Evolutionary conservation across 2,329 filamentous ascomycete species (phyloP).

Genomic region (Alternaria angustiovoidea): DNA sequence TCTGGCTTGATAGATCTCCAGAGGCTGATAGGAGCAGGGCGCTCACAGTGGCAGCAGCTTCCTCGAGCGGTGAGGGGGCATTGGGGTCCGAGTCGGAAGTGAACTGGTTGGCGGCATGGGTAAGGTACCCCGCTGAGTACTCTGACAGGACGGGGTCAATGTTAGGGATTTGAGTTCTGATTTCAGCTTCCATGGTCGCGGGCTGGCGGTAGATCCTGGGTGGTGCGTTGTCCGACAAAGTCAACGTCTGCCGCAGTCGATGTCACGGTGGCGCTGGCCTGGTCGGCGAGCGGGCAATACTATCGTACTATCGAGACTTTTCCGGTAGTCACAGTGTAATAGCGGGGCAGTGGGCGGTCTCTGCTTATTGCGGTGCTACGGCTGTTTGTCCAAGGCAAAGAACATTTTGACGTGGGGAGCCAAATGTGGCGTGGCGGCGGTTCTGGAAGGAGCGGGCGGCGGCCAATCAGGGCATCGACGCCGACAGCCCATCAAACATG

Average conservation of each 20-base stretch:
- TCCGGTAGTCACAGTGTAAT: slow-evolving; percentile 16
- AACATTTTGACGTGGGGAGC: slow-evolving; percentile 31
- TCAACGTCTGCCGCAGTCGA: slow-evolving; percentile 20
- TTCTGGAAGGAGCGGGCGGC: slow-evolving; percentile 24
- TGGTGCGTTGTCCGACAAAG: slow-evolving; percentile 29
- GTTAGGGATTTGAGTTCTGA: slow-evolving; percentile 81
- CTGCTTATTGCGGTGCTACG: slow-evolving; percentile 31
- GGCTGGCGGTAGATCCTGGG: slow-evolving; percentile 26
- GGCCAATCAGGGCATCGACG: slow-evolving; percentile 30
- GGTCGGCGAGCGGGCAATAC: slow-evolving; percentile 22
- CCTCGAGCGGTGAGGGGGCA: slow-evolving; percentile 77
- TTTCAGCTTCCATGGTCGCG: slow-evolving; percentile 80
- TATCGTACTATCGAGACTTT: slow-evolving; percentile 7
- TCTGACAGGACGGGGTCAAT: slow-evolving; percentile 90
- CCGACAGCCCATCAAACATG: slow-evolving; percentile 17
- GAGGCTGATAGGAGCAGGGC: slow-evolving; percentile 93
- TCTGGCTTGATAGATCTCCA: slow-evolving; percentile 74
- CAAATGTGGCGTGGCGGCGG: slow-evolving; percentile 28
- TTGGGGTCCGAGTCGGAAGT: slow-evolving; percentile 74
- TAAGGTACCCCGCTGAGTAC: slow-evolving; percentile 93
- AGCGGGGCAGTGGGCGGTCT: slow-evolving; percentile 30
- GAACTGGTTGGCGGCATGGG: slow-evolving; percentile 88
- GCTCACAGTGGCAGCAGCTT: slow-evolving; percentile 85
- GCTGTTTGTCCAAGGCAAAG: slow-evolving; percentile 26
- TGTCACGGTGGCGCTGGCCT: slow-evolving; percentile 31